Conservation (phyloP, 2,329 filamentous ascomycete genomes). For the Didymella glomerata region DNA sequence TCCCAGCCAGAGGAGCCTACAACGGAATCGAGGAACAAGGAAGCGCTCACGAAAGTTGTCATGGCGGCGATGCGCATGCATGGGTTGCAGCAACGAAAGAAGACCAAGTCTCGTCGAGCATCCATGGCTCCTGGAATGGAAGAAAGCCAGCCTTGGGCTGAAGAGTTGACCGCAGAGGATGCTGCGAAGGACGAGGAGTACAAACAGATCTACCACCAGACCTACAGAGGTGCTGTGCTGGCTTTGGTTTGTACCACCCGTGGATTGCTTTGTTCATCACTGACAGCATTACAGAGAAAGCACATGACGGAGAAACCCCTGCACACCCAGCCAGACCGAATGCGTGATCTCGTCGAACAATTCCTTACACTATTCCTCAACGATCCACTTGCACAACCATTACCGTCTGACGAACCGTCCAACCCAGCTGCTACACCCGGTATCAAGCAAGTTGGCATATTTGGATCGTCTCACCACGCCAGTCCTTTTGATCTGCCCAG, state of each 20-base stretch:
- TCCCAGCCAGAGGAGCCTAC: constrained; percentile 44
- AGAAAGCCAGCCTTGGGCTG: constrained; percentile 23
- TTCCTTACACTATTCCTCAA: constrained; percentile 57
- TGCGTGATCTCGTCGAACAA: constrained; percentile 59
- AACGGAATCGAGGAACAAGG: constrained; percentile 57
- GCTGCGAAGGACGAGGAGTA: constrained; percentile 58
- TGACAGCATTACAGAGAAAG: constrained; percentile 40
- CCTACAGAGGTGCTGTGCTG: constrained; percentile 59
- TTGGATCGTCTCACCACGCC: constrained; percentile 35
- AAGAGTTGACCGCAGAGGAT: constrained; percentile 39
- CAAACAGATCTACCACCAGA: constrained; percentile 62
- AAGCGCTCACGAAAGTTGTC: constrained; percentile 59
- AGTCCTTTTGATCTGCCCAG: constrained; percentile 49
- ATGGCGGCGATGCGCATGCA: constrained; percentile 64
- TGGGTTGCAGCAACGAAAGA: constrained; percentile 57
- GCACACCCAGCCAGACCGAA: constrained; percentile 51
- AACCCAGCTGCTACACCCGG: constrained; percentile 43
- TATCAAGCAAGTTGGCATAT: constrained; percentile 29
- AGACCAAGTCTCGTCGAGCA: constrained; percentile 38
- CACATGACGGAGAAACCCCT: constrained; percentile 51
- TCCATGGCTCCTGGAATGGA: constrained; percentile 36
- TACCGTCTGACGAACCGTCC: constrained; percentile 21
- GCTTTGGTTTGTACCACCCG: constrained; percentile 50
- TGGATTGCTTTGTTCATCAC: neutral
- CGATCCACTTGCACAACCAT: constrained; percentile 52